Evolutionary conservation across 352 stramenopile species (phyloP), one percentile per base, ranked within the genome.

Genomic region (Albugo laibachii): DNA sequence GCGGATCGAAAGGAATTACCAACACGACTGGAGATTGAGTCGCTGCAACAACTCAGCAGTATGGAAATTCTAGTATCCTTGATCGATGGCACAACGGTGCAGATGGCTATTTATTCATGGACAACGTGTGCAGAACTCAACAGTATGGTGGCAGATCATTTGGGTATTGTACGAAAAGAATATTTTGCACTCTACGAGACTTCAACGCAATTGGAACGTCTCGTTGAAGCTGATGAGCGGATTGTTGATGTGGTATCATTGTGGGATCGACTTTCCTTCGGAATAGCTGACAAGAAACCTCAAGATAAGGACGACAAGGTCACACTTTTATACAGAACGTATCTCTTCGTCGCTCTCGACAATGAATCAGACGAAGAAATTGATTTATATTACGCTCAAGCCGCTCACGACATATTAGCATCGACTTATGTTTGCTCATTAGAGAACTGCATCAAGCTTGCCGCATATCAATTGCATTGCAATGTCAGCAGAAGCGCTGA

Each of bases 231-330:
- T 8, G 63, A 79, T 36, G 75, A 85, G 35, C 71, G 77, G 27
- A 56, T 91, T 18, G 52, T 87, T 35, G 77, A 87, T 51, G 48
- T 87, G 12, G 63, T 80, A 8, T 62, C 77, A 5, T 66, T 83
- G 49, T 91, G 77, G 77, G 65, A 86, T 41, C 61, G 76, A 31
- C 62, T 80, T 11, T 55, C 59, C 15, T 55, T 62, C 11, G 69
- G 79, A 36, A 57, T 66, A 2, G 44, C 56, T 13, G 69, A 77
- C 20, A 56, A 68, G 31, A 54, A 53, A 36, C 69, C 60, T 49
- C 62, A 59, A 13, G 55, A 57, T 42, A 52, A 40, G 15, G 59
- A 49, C 18, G 47, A 47, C 3, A 36, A 39, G 12, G 49, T 18
- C 43, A 31, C 50, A 14, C 58, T 88, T 19, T 41, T 62, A 2